These are phyloP conservation scores for Apiosordaria backusii DNA, from an alignment of 495 filamentous ascomycete genomes.

Conservation along the genomic window DNA sequence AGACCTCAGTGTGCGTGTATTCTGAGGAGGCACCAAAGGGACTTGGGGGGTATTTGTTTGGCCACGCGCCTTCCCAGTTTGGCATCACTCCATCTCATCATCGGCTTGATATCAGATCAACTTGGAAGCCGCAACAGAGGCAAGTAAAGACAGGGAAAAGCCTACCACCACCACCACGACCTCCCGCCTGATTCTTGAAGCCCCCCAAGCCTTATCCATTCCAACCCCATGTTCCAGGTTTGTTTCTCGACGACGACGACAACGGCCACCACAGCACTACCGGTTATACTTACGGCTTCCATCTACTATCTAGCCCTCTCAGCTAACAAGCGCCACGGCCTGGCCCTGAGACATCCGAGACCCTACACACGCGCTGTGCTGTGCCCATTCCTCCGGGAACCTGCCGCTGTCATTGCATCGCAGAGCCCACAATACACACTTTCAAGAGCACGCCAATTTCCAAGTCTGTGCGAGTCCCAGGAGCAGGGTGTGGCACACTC, in stretches of 20 bases:
- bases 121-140: background rate
- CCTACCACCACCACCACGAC: no score
- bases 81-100: background rate
- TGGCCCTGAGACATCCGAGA: constrained; percentile 2
- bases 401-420: constrained; percentile 8
- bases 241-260: background rate
- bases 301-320: background rate
- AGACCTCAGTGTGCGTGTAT: no score
- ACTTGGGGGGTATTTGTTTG: background rate
- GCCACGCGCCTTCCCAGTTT: no score
- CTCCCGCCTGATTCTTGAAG: no score
- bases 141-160: background rate
- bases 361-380: constrained; percentile 2
- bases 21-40: background rate
- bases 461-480: constrained; percentile 10
- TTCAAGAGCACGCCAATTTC: constrained; percentile 17
- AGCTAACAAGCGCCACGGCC: constrained; percentile 1
- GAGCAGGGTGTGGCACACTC: constrained; percentile 18
- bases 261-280: background rate
- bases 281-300: background rate
- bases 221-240: background rate
- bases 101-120: background rate
- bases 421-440: constrained; percentile 1
- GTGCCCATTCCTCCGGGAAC: constrained; percentile 4
- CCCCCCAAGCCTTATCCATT: no score